Conservation (phyloP, 805 yeast species). For the Ogataea corticis region DNA sequence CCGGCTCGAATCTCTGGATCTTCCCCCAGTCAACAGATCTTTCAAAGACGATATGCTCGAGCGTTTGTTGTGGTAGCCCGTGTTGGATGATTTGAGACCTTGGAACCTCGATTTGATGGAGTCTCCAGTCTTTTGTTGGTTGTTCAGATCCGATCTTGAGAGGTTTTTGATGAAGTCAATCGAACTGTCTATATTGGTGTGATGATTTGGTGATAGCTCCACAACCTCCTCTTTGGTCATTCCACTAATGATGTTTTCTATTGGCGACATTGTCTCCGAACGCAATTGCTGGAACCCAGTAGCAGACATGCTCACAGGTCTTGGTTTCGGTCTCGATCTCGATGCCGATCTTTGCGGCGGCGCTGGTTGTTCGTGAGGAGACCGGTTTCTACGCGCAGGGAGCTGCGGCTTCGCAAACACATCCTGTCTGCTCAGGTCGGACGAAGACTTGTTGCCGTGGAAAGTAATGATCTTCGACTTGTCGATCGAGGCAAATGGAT, state of each 20-base stretch:
- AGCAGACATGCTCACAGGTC: conserved; percentile 41
- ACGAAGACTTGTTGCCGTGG: conserved; percentile 19
- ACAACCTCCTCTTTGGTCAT: conserved; percentile 35
- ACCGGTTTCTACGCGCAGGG: conserved; percentile 7
- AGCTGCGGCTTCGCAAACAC: conserved; percentile 9
- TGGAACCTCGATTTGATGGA: conserved; percentile 21
- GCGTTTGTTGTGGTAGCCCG: conserved; percentile 29
- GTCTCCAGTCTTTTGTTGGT: conserved; percentile 28
- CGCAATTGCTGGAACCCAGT: conserved; percentile 21
- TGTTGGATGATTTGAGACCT: conserved; percentile 19
- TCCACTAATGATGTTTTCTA: conserved; percentile 31
- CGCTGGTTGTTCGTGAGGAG: conserved; percentile 11
- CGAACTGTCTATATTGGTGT: conserved; percentile 35
- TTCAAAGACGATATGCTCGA: conserved; percentile 38
- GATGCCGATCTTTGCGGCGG: conserved; percentile 4
- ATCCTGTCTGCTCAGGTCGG: conserved; percentile 12
- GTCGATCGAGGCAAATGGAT: conserved; percentile 46
- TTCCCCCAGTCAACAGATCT: conserved; percentile 37
- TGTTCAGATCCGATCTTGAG: conserved; percentile 35
- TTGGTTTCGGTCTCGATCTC: conserved; percentile 11
- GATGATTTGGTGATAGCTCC: conserved; percentile 33
- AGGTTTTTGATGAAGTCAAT: conserved; percentile 40
- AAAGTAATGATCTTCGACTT: conserved; percentile 35
- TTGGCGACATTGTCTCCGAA: conserved; percentile 17
- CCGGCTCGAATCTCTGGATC: conserved; percentile 26